Percentiles rank a stretch among this genome's conserved stretches.
Conservation (phyloP, 2,329 filamentous ascomycete species). For the Claviceps sp. region DNA sequence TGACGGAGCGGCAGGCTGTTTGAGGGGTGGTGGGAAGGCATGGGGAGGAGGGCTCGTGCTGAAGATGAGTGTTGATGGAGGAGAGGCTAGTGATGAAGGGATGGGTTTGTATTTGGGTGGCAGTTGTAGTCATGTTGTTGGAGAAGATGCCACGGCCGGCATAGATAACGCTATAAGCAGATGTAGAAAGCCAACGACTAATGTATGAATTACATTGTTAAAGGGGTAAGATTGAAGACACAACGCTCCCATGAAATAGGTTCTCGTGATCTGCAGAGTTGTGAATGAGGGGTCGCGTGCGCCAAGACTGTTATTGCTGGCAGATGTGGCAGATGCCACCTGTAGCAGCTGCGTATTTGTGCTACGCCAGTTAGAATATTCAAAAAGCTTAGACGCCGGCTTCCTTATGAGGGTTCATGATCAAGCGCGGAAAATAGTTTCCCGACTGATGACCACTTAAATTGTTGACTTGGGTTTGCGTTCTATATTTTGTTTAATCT, state of each 20-base stretch:
- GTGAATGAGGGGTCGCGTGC: not conserved
- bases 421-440: conserved; percentile 2
- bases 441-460: not conserved
- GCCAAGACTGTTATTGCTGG: not conserved
- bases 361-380: not conserved
- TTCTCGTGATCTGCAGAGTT: not conserved
- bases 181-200: not conserved
- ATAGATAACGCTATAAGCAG: not conserved
- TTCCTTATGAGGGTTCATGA: not conserved
- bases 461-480: not conserved
- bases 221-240: not conserved
- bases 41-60: conserved; percentile 2
- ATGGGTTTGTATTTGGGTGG: conserved; percentile 8
- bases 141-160: not conserved
- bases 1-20: conserved; percentile 14
- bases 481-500: conserved; percentile 8
- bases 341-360: not conserved
- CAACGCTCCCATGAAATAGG: not conserved
- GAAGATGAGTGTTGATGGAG: conserved; percentile 14
- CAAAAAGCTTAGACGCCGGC: not conserved
- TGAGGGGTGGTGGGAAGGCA: not conserved
- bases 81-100: conserved; percentile 17
- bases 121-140: conserved; percentile 7
- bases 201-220: too few species aligned
- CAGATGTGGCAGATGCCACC: not conserved